Percentiles rank a stretch among this genome's conserved stretches.
These are phyloP conservation scores for Eragrostis tef DNA, from an alignment of 202 grass and related monocot genomes.

Conservation along the genomic window DNA sequence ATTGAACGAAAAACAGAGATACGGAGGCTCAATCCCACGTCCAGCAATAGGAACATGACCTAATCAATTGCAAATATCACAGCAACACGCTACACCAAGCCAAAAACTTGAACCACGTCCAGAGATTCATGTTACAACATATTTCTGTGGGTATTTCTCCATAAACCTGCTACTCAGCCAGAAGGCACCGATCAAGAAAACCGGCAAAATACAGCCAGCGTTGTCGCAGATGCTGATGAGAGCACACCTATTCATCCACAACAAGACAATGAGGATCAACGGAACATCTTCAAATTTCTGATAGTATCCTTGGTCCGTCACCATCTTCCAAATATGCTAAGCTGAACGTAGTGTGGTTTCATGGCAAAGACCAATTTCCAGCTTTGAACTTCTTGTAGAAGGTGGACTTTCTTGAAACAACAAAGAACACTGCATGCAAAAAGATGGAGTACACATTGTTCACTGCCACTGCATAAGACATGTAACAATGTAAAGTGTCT, in stretches of 20 bases:
- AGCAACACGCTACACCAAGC: not conserved
- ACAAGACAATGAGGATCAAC: not conserved
- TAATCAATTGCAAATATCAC: not conserved
- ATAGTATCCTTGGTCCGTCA: not conserved
- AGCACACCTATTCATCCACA: not conserved
- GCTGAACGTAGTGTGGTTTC: not conserved
- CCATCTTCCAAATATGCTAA: constrained; percentile 13
- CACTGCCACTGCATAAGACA: not conserved
- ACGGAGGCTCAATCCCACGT: not conserved
- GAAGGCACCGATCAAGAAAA: not conserved
- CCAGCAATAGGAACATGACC: not conserved
- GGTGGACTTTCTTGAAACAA: constrained; percentile 76
- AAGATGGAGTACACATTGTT: not conserved
- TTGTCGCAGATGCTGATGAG: not conserved
- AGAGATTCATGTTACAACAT: not conserved
- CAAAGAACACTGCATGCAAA: constrained; percentile 73
- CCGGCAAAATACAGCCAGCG: not conserved
- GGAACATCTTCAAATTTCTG: not conserved
- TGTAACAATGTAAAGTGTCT: not conserved
- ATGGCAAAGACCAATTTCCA: constrained; percentile 82
- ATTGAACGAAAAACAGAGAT: not conserved
- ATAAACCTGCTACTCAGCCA: not conserved
- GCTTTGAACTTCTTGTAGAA: constrained; percentile 77
- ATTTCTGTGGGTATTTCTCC: not conserved
- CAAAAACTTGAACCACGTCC: not conserved